Evolutionary conservation across 345 rosid species (phyloP), one percentile per base, ranked within the genome.

Genomic region (Nephelium lappaceum): DNA sequence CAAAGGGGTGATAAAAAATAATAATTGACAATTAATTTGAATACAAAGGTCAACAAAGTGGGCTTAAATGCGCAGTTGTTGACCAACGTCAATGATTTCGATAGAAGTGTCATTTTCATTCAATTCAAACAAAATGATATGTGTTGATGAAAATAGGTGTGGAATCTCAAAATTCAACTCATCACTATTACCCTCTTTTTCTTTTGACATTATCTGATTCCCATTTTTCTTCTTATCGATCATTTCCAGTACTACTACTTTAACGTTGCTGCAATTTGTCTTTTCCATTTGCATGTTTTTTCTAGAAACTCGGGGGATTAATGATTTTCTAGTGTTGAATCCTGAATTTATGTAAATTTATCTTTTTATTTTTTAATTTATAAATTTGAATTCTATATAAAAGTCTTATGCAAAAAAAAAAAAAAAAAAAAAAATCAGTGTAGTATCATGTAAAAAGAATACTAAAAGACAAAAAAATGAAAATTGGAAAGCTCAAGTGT

Each of bases 31-130:
- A 27, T 27, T 31, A 31, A 31, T 31, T 9, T 45, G 3, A 45
- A 45, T 45, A 45, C 1, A 47, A 11, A 14, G 16, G 53, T 60
- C 38, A 60, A 42, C 18, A 73, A 73, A 73, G 68, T 8, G 38
- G 58, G 77, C 41, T 62, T 36, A 0, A 15, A 38, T 11, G 58
- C 42, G 0, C 7, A 53, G 58, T 53, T 62, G 42, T 74, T 74
- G 77, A 62, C 69, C 38, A 6, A 3, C 25, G 60, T 74, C 60
- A 74, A 74, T 62, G 69, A 62, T 43, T 15, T 74, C 43, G 69
- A 74, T 68, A 74, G 9, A 49, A 49, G 77, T 67, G 68, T 73
- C 58, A 74, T 42, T 74, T 49, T 49, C 55, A 49, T 49, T 49
- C 18, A 49, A 49, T 53, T 53, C 58, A 43, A 74, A 24, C 41